These are phyloP conservation scores for Debaryomyces sp. DNA, from an alignment of 1,139 yeast genomes.

Conservation along the genomic window DNA sequence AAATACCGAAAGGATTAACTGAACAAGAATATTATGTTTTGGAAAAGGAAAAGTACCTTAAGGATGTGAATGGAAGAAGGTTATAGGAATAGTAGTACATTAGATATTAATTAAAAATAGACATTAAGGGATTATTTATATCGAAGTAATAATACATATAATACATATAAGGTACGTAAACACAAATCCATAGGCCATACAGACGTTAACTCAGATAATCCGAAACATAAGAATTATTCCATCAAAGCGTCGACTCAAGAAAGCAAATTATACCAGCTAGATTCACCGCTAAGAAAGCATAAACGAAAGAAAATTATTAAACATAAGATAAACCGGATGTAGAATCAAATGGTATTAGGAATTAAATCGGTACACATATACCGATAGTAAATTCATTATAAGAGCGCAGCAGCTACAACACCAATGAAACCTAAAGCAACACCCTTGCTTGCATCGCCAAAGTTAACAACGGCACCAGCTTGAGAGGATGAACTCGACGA, in stretches of 20 bases:
- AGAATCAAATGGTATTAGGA: neutral
- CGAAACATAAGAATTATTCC: neutral
- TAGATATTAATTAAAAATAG: neutral
- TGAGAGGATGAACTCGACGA: constrained; percentile 1
- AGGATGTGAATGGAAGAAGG: constrained; percentile 47
- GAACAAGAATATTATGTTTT: constrained; percentile 51
- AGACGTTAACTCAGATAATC: neutral
- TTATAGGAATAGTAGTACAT: constrained; percentile 11
- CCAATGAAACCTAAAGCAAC: constrained; percentile 52
- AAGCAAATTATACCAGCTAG: constrained; percentile 1
- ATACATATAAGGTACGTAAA: neutral
- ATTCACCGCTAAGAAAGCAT: neutral
- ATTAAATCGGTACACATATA: neutral
- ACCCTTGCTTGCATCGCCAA: constrained; percentile 37
- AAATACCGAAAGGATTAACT: constrained; percentile 53
- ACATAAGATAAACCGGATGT: neutral
- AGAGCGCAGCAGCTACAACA: constrained; percentile 49
- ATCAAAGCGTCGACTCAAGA: neutral
- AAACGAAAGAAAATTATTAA: neutral
- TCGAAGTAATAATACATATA: constrained; percentile 2
- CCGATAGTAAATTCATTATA: constrained; percentile 23
- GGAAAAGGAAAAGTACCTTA: constrained; percentile 44
- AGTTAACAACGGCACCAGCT: constrained; percentile 15
- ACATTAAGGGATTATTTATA: neutral
- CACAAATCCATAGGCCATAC: constrained; percentile 4